Evolutionary conservation across 805 yeast genomes (phyloP), one percentile per base, ranked within the genome.

Genomic region (Starmerella floris): DNA sequence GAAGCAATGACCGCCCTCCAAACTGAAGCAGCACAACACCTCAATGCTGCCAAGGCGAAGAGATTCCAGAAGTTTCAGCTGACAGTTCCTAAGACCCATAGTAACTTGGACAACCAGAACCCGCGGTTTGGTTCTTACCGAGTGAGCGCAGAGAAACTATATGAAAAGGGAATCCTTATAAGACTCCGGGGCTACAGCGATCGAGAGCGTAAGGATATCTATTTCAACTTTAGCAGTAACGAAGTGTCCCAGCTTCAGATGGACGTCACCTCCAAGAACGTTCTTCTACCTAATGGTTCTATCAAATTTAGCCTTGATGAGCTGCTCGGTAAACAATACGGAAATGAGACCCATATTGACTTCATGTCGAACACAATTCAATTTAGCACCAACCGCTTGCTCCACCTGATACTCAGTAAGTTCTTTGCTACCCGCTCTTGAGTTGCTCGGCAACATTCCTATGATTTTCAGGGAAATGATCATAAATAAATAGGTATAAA

Each of bases 41-140:
- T 57, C 55, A 56, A 53, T 28, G 45, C 49, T 30, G 53, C 56
- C 41, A 53, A 51, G 34, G 20, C 40, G 16, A 44, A 44, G 22
- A 40, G 43, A 2, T 39, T 42, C 35, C 45, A 28, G 67, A 79
- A 37, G 60, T 79, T 50, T 40, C 50, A 45, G 25, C 38, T 47
- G 3, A 20, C 44, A 1, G 30, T 23, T 5, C 11, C 41, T 4
- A 40, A 40, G 36, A 37, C 23, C 2, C 16, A n/a, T 17, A 22
- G n/a, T 10, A 10, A 19, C 6, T 15, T 17, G 10, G 40, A 39
- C 13, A 26, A 25, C 6, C 16, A 19, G 3, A 23, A 13, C 16
- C 83, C 88, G 1, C 73, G 72, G 56, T 82, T 77, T 60, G 94
- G 94, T 3, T 74, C 83, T 1, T 80, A 73, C 64, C 77, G 77